Evolutionary conservation across 495 filamentous ascomycete species (phyloP), one percentile per base, ranked within the genome.

Genomic region (Apodospora peruviana): DNA sequence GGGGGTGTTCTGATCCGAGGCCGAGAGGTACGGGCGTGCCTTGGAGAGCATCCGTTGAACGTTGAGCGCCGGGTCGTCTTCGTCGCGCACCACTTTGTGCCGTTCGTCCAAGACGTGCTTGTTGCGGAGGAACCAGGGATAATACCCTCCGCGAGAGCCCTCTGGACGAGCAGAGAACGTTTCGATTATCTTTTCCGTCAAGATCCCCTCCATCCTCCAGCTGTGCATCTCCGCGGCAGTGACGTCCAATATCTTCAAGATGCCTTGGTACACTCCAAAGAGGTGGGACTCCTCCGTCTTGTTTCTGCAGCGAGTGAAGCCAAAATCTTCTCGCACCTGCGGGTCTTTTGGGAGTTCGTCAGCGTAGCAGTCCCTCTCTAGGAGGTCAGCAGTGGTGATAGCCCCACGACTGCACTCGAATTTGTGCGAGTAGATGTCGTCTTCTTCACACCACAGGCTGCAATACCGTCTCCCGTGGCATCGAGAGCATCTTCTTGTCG

Each of bases 321-420:
- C 43, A 36, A 19, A 46, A 19, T 46, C 43, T 22, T 46, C 29
- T 35, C 43, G 43, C 10, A 36, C 27, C 18, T 46, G 43, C 16
- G 43, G 43, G 18, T 46, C 25, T 12, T 35, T 3, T 18, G 43
- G 43, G 43, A 35, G 5, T 2, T 18, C 2, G 18, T 36, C 25
- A 5, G 4, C n/a, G 16, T 5, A 46, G 16, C 7, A 10, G 27
- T 46, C 27, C 8, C 18, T 11, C 4, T 21, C 5, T 4, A 46
- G 43, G 18, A 36, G 4, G 27, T 46, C 43, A 16, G 43, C 43
- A 3, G 43, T 46, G 25, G 25, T 46, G 11, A 46, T 34, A 16
- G 43, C 4, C 43, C 43, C 8, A 3, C 43, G 35, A 16, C n/a
- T 38, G 35, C 35, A 38, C 9, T 8, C 35, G n/a, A 8, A 38